Evolutionary conservation across 2,329 filamentous ascomycete species (phyloP).

Genomic region (Aspergillus thermomutatus): DNA sequence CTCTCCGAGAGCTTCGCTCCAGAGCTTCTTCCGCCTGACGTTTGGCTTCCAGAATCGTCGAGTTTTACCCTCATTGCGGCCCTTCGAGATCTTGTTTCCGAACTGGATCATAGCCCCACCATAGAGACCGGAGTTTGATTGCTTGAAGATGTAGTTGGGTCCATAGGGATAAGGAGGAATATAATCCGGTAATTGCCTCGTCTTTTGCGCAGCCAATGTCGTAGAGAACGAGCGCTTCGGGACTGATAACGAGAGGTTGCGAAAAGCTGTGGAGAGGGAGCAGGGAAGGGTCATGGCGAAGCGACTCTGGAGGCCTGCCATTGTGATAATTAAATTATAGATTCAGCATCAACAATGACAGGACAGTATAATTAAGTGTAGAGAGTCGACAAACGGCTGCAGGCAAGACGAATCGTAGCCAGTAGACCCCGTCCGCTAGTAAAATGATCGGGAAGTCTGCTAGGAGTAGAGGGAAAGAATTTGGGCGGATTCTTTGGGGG

Average conservation of each 20-base stretch:
- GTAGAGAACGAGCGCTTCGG: constrained; percentile 39
- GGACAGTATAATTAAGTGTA: not conserved
- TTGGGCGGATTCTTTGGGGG: constrained; percentile 9
- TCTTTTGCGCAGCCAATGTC: constrained; percentile 30
- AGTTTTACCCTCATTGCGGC: constrained; percentile 48
- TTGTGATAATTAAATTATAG: constrained; percentile 17
- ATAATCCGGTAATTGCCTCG: constrained; percentile 31
- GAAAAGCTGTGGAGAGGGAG: constrained; percentile 38
- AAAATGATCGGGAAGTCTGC: not conserved
- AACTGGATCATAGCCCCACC: constrained; percentile 45
- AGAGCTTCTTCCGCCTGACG: constrained; percentile 46
- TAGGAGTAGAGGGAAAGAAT: constrained; percentile 16
- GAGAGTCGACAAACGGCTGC: not conserved
- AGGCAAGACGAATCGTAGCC: not conserved
- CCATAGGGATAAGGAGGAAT: constrained; percentile 49
- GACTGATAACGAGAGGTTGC: constrained; percentile 35
- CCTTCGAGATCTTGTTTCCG: constrained; percentile 50
- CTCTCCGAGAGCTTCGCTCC: constrained; percentile 42
- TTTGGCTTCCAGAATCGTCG: constrained; percentile 49
- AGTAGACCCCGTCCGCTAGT: not conserved
- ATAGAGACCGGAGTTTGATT: constrained; percentile 48
- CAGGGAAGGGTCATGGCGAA: constrained; percentile 30
- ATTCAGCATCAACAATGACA: constrained; percentile 14
- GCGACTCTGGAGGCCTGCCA: constrained; percentile 30
- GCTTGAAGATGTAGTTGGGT: constrained; percentile 42